These are phyloP conservation scores for Populus hybrid DNA, from an alignment of 441 rosid species.

Conservation along the genomic window DNA sequence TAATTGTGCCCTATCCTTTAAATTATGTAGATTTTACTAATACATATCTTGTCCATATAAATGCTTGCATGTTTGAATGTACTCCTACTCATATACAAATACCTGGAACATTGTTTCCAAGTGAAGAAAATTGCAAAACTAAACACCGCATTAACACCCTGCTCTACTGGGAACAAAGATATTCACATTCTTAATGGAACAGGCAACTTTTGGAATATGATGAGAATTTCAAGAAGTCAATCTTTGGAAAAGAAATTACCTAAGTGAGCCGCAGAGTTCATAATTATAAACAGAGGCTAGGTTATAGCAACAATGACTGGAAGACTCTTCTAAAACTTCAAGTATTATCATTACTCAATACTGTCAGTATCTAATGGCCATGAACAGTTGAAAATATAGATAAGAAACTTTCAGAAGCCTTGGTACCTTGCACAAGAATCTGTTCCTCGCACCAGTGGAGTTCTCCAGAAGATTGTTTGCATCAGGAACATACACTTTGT, in stretches of 20 bases:
- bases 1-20: background rate
- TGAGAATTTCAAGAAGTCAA: background rate
- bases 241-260: background rate
- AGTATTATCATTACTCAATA: background rate
- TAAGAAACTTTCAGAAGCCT: constrained; percentile 10
- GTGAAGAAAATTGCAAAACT: background rate
- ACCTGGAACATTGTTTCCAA: background rate
- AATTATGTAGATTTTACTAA: background rate
- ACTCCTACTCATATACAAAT: background rate
- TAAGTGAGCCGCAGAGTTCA: background rate
- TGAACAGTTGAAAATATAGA: constrained; percentile 10
- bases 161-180: background rate
- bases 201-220: background rate
- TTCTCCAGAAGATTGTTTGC: constrained; percentile 45
- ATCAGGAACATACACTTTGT: constrained; percentile 37
- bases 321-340: background rate
- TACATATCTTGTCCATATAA: background rate
- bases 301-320: background rate
- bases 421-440: constrained; percentile 59
- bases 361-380: constrained; percentile 13
- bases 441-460: constrained; percentile 50
- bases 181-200: background rate
- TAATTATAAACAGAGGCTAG: background rate
- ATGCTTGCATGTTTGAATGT: background rate
- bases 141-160: background rate